A percentile compares a stretch with the other conserved stretches of the same genome.
phyloP scores from a whole-genome alignment of 495 filamentous ascomycete genomes.

The Aspergillus diversus region DNA sequence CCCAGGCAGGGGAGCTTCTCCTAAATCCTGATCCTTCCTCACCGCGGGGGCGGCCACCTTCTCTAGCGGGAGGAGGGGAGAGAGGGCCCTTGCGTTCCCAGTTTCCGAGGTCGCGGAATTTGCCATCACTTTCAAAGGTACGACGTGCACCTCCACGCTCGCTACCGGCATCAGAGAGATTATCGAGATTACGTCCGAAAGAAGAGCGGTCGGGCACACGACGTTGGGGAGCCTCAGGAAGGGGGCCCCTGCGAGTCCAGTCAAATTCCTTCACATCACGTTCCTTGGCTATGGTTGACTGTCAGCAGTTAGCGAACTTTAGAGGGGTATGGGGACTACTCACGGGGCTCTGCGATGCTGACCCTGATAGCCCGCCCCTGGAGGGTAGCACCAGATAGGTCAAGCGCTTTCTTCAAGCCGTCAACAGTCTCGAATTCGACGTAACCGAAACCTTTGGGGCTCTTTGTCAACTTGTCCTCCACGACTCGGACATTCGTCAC shows the following conservation, averaged over 20 bases:
- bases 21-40: conserved; percentile 66
- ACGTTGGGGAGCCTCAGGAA: conserved; percentile 67
- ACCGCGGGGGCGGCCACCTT: conserved; percentile 69
- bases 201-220: conserved; percentile 51
- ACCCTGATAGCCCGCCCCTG: conserved; percentile 86
- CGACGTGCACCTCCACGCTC: conserved; percentile 56
- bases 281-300: conserved; percentile 69
- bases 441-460: conserved; percentile 97
- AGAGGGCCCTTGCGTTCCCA: conserved; percentile 97
- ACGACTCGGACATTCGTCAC: conserved; percentile 92
- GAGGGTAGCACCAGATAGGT: conserved; percentile 75
- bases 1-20: conserved; percentile 79
- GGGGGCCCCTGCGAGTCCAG: conserved; percentile 89
- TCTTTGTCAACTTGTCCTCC: conserved; percentile 87
- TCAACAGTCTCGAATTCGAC: conserved; percentile 89
- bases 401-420: conserved; percentile 88
- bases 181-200: conserved; percentile 55
- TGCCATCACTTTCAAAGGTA: conserved; percentile 73
- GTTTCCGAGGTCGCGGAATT: conserved; percentile 82
- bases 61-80: conserved; percentile 67
- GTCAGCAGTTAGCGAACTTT: conserved; percentile 33
- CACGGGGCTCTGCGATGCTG: conserved; percentile 86
- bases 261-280: conserved; percentile 56
- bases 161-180: conserved; percentile 53
- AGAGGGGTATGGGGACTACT: conserved; percentile 34